Percentiles rank a stretch among this genome's conserved stretches.
These are phyloP conservation scores for Penicillium sp. DNA, from an alignment of 2,329 filamentous ascomycete species.

Conservation along the genomic window DNA sequence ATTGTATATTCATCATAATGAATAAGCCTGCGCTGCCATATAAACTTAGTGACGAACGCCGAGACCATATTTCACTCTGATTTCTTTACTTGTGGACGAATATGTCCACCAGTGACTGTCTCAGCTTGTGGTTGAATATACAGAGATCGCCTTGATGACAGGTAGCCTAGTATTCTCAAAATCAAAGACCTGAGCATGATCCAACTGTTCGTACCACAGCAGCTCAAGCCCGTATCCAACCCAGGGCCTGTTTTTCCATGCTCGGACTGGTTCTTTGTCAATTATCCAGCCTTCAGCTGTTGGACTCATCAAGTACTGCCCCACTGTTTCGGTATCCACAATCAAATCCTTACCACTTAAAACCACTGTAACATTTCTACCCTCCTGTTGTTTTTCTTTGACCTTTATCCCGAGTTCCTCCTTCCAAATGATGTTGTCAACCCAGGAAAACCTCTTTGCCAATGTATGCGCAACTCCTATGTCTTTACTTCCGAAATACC, in stretches of 20 bases:
- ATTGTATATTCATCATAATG: too few relatives aligned
- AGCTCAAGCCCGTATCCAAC: constrained; percentile 56
- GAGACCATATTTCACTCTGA: too few relatives aligned
- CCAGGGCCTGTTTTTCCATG: constrained; percentile 26
- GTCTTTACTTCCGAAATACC: constrained; percentile 71
- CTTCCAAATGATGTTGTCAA: background rate
- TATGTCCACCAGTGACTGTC: too few relatives aligned
- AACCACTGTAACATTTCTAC: background rate
- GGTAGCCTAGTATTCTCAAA: constrained; percentile 25
- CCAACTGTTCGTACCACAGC: constrained; percentile 62
- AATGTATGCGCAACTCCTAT: constrained; percentile 26
- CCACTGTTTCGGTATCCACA: background rate
- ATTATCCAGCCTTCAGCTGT: background rate
- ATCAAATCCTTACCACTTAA: background rate
- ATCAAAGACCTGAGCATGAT: constrained; percentile 67
- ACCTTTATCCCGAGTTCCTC: background rate
- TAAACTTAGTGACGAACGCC: too few relatives aligned
- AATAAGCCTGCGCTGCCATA: too few relatives aligned
- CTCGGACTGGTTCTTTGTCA: background rate
- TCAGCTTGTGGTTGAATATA: background rate
- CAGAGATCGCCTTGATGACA: constrained; percentile 6
- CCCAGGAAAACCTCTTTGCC: background rate
- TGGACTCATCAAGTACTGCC: background rate
- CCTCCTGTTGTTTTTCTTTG: background rate
- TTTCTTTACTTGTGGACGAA: too few relatives aligned